A percentile compares a stretch with the other conserved stretches of the same genome.
Conservation (phyloP, 768 basidiomycete species). For the Mycena maculata region DNA sequence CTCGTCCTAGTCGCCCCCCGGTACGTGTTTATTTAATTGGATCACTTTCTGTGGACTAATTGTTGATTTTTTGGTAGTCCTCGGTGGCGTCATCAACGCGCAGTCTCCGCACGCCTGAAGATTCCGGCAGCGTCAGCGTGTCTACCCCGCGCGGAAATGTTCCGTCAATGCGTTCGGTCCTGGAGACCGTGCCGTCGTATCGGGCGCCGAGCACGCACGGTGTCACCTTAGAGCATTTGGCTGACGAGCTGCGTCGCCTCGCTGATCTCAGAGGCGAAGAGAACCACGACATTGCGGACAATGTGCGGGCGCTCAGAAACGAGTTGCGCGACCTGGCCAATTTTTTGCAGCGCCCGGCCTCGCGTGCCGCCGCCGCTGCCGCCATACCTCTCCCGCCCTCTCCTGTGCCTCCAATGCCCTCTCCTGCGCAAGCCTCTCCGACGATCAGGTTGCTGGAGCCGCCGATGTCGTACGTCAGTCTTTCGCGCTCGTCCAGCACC, state of each 20-base stretch:
- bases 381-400: slow-evolving; percentile 23
- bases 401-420: slow-evolving; percentile 15
- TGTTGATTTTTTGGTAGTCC: slow-evolving; percentile 37
- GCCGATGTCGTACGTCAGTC: slow-evolving; percentile 24
- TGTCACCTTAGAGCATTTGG: slow-evolving; percentile 60
- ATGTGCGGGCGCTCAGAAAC: slow-evolving; percentile 76
- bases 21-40: slow-evolving; percentile 36
- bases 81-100: slow-evolving; percentile 45
- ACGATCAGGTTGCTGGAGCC: slow-evolving; percentile 30
- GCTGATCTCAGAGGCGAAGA: slow-evolving; percentile 74
- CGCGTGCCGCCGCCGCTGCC: slow-evolving; percentile 40
- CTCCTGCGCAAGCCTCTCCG: slow-evolving; percentile 17
- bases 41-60: background rate
- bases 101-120: slow-evolving; percentile 53
- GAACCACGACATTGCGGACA: slow-evolving; percentile 69
- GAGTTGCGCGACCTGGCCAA: slow-evolving; percentile 74
- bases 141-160: slow-evolving; percentile 58
- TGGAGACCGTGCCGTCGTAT: slow-evolving; percentile 58
- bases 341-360: slow-evolving; percentile 59
- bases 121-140: slow-evolving; percentile 50
- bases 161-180: slow-evolving; percentile 60
- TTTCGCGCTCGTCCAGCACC: slow-evolving; percentile 54
- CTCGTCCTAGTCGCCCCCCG: slow-evolving; percentile 38
- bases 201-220: slow-evolving; percentile 63
- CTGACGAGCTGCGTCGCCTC: slow-evolving; percentile 66